Percentiles rank a stretch among this genome's conserved stretches.
Evolutionary conservation across 1,284 basidiomycete species (phyloP).

Genomic region (Boletus sp.): DNA sequence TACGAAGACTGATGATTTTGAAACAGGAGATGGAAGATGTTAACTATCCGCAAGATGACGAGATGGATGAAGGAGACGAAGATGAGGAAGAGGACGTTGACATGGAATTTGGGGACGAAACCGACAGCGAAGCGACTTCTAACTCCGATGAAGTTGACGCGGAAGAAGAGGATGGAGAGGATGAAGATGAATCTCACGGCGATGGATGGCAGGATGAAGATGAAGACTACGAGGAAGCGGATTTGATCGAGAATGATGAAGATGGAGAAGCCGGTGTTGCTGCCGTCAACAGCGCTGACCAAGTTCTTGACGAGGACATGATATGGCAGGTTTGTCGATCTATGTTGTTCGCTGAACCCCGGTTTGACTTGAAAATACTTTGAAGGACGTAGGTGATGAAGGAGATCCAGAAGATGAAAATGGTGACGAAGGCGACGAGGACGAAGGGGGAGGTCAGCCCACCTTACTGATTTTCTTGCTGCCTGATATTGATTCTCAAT

Average conservation of each 20-base stretch:
- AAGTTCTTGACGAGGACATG: slow-evolving; percentile 53
- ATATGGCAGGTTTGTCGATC: slow-evolving; percentile 69
- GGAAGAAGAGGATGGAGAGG: slow-evolving; percentile 60
- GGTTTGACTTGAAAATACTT: slow-evolving; percentile 7
- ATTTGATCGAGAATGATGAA: slow-evolving; percentile 54
- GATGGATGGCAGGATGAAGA: slow-evolving; percentile 68
- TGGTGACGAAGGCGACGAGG: slow-evolving; percentile 46
- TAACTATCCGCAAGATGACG: slow-evolving; percentile 67
- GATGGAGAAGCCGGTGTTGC: slow-evolving; percentile 47
- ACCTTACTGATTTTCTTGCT: neutral
- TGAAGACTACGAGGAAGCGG: slow-evolving; percentile 63
- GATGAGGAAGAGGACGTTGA: slow-evolving; percentile 82
- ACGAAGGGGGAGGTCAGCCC: slow-evolving; percentile 41
- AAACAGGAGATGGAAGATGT: slow-evolving; percentile 79
- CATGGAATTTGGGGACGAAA: slow-evolving; percentile 83
- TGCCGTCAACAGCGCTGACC: slow-evolving; percentile 38
- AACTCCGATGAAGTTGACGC: slow-evolving; percentile 62
- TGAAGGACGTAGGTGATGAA: slow-evolving; percentile 57
- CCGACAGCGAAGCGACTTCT: slow-evolving; percentile 76
- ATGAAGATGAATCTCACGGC: slow-evolving; percentile 60
- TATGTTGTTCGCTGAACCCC: neutral
- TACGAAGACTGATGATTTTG: slow-evolving; percentile 5
- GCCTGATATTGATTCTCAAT: slow-evolving; percentile 9
- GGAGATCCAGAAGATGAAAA: slow-evolving; percentile 53
- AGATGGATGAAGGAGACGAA: slow-evolving; percentile 79